phyloP scores from a whole-genome alignment of 192 early-diverging fungal genomes.

The Backusella macrospora region DNA sequence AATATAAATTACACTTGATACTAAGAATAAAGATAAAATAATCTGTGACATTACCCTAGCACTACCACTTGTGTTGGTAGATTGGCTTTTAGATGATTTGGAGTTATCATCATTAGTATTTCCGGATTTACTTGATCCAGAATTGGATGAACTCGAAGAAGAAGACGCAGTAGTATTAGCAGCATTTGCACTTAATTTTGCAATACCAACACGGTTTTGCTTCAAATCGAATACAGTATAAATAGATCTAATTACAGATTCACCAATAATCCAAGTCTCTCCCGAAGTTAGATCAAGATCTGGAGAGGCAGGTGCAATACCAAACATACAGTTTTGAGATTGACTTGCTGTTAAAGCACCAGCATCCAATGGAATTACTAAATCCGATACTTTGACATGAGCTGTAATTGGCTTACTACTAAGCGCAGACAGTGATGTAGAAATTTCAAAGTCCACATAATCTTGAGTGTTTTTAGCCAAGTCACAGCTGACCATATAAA shows the following conservation, averaged over 20 bases:
- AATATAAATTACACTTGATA: not conserved
- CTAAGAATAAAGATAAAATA: not conserved
- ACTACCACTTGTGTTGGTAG: not conserved
- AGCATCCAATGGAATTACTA: slow-evolving; percentile 31
- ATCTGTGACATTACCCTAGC: slow-evolving; percentile 1
- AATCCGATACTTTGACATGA: slow-evolving; percentile 19
- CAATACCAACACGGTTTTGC: slow-evolving; percentile 33
- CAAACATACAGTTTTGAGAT: slow-evolving; percentile 31
- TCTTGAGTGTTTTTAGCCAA: not conserved
- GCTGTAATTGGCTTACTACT: slow-evolving; percentile 1
- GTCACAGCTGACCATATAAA: slow-evolving; percentile 24
- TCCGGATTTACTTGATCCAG: not conserved
- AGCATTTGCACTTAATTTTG: slow-evolving; percentile 20
- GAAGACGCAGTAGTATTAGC: not conserved
- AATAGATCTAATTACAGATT: slow-evolving; percentile 24
- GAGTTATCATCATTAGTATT: not conserved
- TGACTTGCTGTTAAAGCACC: not conserved
- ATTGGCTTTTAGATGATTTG: not conserved
- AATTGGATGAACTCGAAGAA: not conserved
- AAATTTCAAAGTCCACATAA: not conserved
- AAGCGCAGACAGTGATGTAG: not conserved
- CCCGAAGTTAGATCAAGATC: slow-evolving; percentile 5
- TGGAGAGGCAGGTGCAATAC: slow-evolving; percentile 28
- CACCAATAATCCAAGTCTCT: slow-evolving; percentile 33
- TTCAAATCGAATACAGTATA: slow-evolving; percentile 33